Percentiles rank a stretch among this genome's conserved stretches.
These are phyloP conservation scores for Vachellia collinsii DNA, from an alignment of 306 rosid genomes.

Conservation along the genomic window DNA sequence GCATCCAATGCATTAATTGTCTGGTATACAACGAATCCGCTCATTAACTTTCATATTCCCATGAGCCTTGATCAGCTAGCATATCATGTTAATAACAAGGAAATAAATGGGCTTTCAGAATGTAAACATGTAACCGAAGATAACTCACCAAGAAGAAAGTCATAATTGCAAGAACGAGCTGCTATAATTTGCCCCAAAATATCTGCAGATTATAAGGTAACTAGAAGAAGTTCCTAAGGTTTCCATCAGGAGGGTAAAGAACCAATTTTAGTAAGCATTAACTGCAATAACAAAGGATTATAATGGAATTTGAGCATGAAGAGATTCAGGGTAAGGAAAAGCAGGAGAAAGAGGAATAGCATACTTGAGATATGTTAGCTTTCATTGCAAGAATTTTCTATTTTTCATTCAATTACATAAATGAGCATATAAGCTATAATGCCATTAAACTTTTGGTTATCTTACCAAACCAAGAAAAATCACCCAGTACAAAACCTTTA, in stretches of 20 bases:
- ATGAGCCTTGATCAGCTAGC: not conserved
- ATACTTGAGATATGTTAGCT: not conserved
- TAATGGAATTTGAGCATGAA: conserved; percentile 13
- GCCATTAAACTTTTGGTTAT: conserved; percentile 17
- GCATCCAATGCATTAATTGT: not conserved
- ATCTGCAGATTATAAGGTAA: not conserved
- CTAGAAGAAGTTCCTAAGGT: not conserved
- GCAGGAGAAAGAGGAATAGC: conserved; percentile 1
- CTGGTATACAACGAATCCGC: not conserved
- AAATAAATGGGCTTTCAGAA: conserved; percentile 11
- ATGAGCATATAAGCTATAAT: conserved; percentile 25
- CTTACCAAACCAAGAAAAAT: conserved; percentile 27
- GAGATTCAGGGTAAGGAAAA: conserved; percentile 14
- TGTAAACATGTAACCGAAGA: not conserved
- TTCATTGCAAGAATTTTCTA: conserved; percentile 31
- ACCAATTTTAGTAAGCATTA: conserved; percentile 6
- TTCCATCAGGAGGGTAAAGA: not conserved
- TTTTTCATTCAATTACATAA: conserved; percentile 18
- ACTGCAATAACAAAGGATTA: not conserved
- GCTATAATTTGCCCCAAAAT: not conserved
- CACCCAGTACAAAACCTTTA: conserved; percentile 2
- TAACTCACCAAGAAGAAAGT: conserved; percentile 3
- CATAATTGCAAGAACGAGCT: not conserved
- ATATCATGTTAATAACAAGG: not conserved
- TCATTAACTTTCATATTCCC: not conserved